These are phyloP conservation scores for Salicornia ramosissima DNA, from an alignment of 148 eudicot species.

Conservation along the genomic window DNA sequence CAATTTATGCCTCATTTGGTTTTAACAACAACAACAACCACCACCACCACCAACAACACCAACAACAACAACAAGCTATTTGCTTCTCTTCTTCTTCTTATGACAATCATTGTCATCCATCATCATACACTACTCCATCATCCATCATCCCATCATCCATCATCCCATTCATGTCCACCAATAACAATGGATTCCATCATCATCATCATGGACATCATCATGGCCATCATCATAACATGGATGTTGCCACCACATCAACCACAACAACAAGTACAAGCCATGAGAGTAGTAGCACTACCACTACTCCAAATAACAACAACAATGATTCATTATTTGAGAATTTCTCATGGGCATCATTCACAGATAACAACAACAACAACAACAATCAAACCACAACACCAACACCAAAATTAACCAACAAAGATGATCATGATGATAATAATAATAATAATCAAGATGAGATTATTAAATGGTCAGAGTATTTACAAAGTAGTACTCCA, in stretches of 20 bases:
- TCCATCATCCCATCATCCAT: constrained; percentile 25
- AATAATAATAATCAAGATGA: constrained; percentile 36
- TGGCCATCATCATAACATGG: constrained; percentile 1
- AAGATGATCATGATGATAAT: constrained; percentile 19
- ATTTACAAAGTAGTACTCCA: constrained; percentile 45
- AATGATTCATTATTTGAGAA: constrained; percentile 32
- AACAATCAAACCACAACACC: background rate
- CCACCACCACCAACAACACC: no score
- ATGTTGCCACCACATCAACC: constrained; percentile 13
- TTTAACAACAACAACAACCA: no score
- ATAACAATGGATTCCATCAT: background rate
- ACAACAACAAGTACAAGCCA: constrained; percentile 24
- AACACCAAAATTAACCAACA: constrained; percentile 16
- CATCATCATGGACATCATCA: no score
- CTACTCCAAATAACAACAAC: constrained; percentile 16
- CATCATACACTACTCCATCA: no score
- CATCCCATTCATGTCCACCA: constrained; percentile 34
- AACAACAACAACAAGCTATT: constrained; percentile 25
- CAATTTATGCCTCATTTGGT: constrained; percentile 27
- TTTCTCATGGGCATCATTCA: constrained; percentile 40
- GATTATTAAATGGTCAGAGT: constrained; percentile 68
- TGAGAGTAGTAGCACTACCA: constrained; percentile 24
- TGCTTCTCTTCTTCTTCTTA: constrained; percentile 33
- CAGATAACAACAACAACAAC: constrained; percentile 9
- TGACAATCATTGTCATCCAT: constrained; percentile 18